A percentile compares a stretch with the other conserved stretches of the same genome.
Evolutionary conservation across 1,284 basidiomycete genomes (phyloP).

Genomic region (Apiotrichum gamsii): DNA sequence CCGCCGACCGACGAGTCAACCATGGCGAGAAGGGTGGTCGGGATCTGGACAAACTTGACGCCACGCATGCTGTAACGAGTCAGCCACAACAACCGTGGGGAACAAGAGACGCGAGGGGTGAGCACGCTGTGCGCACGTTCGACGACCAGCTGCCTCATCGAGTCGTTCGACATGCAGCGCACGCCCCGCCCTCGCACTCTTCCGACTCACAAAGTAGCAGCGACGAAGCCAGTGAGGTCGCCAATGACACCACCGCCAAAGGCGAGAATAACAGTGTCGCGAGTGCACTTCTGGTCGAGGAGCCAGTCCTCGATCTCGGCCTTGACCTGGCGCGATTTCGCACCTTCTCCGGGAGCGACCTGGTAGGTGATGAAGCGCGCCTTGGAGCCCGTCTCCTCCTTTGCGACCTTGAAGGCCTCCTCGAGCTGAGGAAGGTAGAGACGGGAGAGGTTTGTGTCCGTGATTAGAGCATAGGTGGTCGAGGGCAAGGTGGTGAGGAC

Average conservation of each 20-base stretch:
- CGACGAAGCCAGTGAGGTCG: conserved; percentile 91
- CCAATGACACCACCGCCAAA: conserved; percentile 96
- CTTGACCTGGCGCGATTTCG: conserved; percentile 87
- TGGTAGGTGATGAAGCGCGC: conserved; percentile 72
- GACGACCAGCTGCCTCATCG: no score
- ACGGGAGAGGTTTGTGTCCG: conserved; percentile 79
- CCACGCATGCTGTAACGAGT: conserved; percentile 71
- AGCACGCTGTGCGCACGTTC: not conserved
- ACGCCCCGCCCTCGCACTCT: no score
- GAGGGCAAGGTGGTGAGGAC: conserved; percentile 69
- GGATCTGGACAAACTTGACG: conserved; percentile 89
- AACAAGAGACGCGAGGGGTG: no score
- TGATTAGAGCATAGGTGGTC: conserved; percentile 86
- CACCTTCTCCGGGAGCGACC: conserved; percentile 84
- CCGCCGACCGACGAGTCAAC: conserved; percentile 97
- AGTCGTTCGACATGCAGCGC: not conserved
- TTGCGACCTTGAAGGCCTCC: conserved; percentile 57
- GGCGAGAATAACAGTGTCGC: conserved; percentile 89
- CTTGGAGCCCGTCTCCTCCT: conserved; percentile 40
- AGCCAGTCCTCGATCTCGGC: conserved; percentile 92
- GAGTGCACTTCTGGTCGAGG: conserved; percentile 77
- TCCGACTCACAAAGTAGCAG: conserved; percentile 84
- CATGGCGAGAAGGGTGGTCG: conserved; percentile 95
- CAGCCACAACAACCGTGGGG: no score
- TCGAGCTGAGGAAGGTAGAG: conserved; percentile 68